Evolutionary conservation across 768 basidiomycete genomes (phyloP).

Genomic region (Leccinum incarnatum): DNA sequence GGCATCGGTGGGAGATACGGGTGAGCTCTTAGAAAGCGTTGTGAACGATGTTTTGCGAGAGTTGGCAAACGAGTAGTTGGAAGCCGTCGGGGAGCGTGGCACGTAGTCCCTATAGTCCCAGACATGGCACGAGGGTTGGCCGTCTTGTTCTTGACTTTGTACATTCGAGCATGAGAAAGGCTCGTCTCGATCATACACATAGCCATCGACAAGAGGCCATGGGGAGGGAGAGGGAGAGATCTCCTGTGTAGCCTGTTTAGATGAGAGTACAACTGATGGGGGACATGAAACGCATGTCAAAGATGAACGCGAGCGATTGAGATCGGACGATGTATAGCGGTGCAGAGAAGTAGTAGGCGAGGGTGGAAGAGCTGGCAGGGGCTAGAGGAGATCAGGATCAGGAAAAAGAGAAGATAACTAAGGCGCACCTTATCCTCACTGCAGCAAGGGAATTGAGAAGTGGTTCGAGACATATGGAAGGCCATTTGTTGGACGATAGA

Average conservation of each 20-base stretch:
- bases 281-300: slow-evolving; percentile 30
- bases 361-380: slow-evolving; percentile 23
- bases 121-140: slow-evolving; percentile 5
- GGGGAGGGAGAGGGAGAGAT: slow-evolving; percentile 19
- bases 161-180: background rate
- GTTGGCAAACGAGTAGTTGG: slow-evolving; percentile 25
- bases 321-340: slow-evolving; percentile 22
- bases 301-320: slow-evolving; percentile 26
- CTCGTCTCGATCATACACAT: slow-evolving; percentile 10
- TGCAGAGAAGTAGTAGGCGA: slow-evolving; percentile 25
- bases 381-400: slow-evolving; percentile 8
- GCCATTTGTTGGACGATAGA: slow-evolving; percentile 38
- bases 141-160: slow-evolving; percentile 11
- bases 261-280: slow-evolving; percentile 31
- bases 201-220: slow-evolving; percentile 12
- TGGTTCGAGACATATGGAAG: slow-evolving; percentile 16
- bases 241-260: slow-evolving; percentile 28
- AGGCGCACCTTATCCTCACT: slow-evolving; percentile 11
- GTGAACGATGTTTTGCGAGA: slow-evolving; percentile 28
- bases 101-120: slow-evolving; percentile 26
- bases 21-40: slow-evolving; percentile 18
- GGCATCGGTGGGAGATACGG: slow-evolving; percentile 19
- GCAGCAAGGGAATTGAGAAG: background rate
- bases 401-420: too few species aligned
- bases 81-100: slow-evolving; percentile 26